These are phyloP conservation scores for Amauroascus niger DNA, from an alignment of 2,329 filamentous ascomycete species.

Conservation along the genomic window DNA sequence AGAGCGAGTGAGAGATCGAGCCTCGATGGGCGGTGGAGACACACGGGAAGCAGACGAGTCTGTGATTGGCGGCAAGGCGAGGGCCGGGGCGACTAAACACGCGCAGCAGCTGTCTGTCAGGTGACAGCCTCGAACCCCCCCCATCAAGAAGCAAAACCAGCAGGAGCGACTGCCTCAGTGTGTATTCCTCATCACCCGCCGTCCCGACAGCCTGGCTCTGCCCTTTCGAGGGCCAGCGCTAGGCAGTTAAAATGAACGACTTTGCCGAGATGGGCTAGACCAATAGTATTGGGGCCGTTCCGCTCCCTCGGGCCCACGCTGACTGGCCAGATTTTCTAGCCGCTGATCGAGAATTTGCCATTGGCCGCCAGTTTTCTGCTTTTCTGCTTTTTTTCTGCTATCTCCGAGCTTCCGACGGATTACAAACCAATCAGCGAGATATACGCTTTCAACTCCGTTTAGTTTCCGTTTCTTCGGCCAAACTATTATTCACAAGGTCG, in stretches of 20 bases:
- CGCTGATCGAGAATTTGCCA: not conserved
- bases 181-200: not conserved
- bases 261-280: not conserved
- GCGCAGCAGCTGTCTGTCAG: not conserved
- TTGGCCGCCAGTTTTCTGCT: not conserved
- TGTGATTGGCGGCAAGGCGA: not conserved
- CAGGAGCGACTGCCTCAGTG: too few relatives aligned
- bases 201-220: not conserved
- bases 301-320: not conserved
- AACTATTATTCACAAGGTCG: too few relatives aligned
- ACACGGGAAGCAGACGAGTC: too few relatives aligned
- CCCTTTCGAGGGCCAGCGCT: not conserved
- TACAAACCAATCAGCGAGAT: too few relatives aligned
- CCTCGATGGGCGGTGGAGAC: not conserved
- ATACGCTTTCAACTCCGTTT: too few relatives aligned
- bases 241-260: not conserved
- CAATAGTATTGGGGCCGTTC: not conserved
- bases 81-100: not conserved
- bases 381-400: not conserved
- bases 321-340: not conserved
- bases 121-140: not conserved
- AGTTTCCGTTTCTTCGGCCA: too few relatives aligned
- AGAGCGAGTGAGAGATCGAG: not conserved
- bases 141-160: not conserved
- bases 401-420: not conserved